These are phyloP conservation scores for Lentinula sp. DNA, from an alignment of 768 basidiomycete species.

Conservation along the genomic window DNA sequence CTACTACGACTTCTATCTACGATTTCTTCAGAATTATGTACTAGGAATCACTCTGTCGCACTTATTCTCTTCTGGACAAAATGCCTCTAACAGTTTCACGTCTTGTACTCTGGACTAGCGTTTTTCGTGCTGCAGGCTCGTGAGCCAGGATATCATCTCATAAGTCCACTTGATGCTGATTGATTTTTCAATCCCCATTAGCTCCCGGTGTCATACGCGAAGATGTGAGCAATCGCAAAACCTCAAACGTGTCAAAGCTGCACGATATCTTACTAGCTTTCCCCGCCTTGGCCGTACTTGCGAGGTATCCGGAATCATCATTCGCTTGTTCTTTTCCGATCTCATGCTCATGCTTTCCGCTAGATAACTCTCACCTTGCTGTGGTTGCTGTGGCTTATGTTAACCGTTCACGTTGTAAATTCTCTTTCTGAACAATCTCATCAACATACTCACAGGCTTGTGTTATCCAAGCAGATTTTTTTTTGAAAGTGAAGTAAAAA, in stretches of 20 bases:
- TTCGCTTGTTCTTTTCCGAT: background rate
- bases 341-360: background rate
- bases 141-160: background rate
- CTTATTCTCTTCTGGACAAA: too few relatives aligned
- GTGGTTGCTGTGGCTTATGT: background rate
- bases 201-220: background rate
- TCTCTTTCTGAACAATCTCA: too few relatives aligned
- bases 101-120: too few relatives aligned
- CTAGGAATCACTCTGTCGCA: too few relatives aligned
- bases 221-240: background rate
- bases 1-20: too few relatives aligned
- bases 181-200: background rate
- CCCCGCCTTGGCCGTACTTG: background rate
- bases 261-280: background rate
- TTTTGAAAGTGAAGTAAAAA: too few relatives aligned
- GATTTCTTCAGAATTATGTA: too few relatives aligned
- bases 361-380: background rate
- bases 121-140: background rate
- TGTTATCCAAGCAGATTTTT: too few relatives aligned
- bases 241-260: background rate
- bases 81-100: too few relatives aligned
- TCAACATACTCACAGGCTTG: too few relatives aligned
- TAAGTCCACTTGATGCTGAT: too few relatives aligned
- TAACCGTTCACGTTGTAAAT: too few relatives aligned
- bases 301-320: background rate